Percentiles rank a stretch among this genome's conserved stretches.
Evolutionary conservation across 2,329 filamentous ascomycete genomes (phyloP).

Genomic region (Ascochyta fabae): DNA sequence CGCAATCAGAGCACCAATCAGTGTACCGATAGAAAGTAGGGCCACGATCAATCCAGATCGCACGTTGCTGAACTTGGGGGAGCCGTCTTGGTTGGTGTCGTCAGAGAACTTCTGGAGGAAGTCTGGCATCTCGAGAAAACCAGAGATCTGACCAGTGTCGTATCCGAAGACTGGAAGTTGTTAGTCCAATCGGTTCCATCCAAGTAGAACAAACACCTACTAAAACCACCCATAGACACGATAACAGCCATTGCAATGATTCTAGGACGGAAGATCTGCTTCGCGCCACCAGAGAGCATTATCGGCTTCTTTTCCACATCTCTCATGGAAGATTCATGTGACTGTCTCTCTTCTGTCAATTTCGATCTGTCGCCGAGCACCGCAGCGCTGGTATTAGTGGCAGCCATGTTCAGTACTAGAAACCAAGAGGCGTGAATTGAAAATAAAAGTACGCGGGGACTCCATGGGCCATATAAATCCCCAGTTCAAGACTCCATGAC

Average conservation of each 20-base stretch:
- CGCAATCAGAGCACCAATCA: slow-evolving; percentile 69
- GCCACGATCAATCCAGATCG: slow-evolving; percentile 46
- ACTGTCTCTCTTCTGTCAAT: slow-evolving; percentile 9
- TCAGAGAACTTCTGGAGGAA: slow-evolving; percentile 42
- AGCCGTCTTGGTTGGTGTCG: slow-evolving; percentile 28
- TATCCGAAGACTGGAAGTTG: slow-evolving; percentile 36
- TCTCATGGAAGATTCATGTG: slow-evolving; percentile 32
- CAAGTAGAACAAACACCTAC: not conserved
- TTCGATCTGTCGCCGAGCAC: no score
- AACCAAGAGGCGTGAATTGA: not conserved
- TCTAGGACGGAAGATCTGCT: slow-evolving; percentile 40
- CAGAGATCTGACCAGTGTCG: slow-evolving; percentile 46
- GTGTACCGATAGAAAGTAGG: slow-evolving; percentile 72
- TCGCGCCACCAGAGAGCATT: slow-evolving; percentile 28
- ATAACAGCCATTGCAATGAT: slow-evolving; percentile 44
- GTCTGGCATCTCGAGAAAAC: slow-evolving; percentile 47
- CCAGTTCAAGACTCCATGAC: slow-evolving; percentile 4
- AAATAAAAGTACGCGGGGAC: not conserved
- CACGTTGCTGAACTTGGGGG: slow-evolving; percentile 37
- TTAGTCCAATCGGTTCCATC: not conserved
- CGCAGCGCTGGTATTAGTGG: not conserved
- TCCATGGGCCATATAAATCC: slow-evolving; percentile 17
- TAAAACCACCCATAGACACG: slow-evolving; percentile 47
- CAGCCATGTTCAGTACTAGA: slow-evolving; percentile 1
- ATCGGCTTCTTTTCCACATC: slow-evolving; percentile 40